A percentile compares a stretch with the other conserved stretches of the same genome.
Evolutionary conservation across 345 rosid genomes (phyloP).

Genomic region (Brassica rapa): DNA sequence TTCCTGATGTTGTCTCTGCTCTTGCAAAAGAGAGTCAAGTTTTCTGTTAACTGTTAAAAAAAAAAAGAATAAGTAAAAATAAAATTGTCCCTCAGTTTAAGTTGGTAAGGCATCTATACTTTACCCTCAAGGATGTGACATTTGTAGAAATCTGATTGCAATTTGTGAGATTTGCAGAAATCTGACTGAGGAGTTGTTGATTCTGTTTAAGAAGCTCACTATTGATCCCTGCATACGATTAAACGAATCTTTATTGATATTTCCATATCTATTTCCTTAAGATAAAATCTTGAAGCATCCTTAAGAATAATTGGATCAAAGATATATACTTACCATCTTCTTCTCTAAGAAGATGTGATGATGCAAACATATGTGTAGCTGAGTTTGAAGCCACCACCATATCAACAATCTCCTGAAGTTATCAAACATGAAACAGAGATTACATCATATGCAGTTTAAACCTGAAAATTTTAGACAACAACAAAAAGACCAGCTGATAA

Average conservation of each 20-base stretch:
- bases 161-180: constrained; percentile 31
- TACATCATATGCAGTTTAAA: not conserved
- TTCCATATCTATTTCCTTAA: not conserved
- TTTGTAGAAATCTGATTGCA: constrained; percentile 10
- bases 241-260: constrained; percentile 1
- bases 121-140: constrained; percentile 52
- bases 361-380: not conserved
- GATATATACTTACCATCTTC: constrained; percentile 17
- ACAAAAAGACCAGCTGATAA: not conserved
- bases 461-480: not conserved
- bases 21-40: constrained; percentile 45
- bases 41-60: constrained; percentile 45
- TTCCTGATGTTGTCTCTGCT: constrained; percentile 44
- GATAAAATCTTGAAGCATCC: not conserved
- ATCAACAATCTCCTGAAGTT: constrained; percentile 20
- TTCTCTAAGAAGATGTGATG: not conserved
- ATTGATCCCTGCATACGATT: constrained; percentile 26
- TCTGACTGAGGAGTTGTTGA: constrained; percentile 48
- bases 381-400: constrained; percentile 20
- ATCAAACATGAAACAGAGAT: constrained; percentile 7
- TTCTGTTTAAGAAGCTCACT: constrained; percentile 70
- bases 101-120: not conserved
- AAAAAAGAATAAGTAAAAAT: not conserved
- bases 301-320: not conserved
- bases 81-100: not conserved